Evolutionary conservation across 805 yeast species (phyloP).

Genomic region (Ogataea neopini): DNA sequence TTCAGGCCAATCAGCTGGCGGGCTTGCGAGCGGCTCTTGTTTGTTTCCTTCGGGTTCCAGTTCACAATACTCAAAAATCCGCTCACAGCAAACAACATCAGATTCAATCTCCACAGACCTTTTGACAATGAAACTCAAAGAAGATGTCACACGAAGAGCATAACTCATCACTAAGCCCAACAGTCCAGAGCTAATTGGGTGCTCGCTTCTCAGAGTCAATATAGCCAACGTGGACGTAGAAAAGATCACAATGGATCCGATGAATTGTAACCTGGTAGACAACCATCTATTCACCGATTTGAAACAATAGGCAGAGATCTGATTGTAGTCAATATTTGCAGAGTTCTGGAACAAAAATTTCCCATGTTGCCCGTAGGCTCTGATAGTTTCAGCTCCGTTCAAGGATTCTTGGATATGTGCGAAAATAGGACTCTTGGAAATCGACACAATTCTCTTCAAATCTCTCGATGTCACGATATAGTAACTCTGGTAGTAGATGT

Average conservation of each 20-base stretch:
- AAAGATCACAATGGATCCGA: slow-evolving; percentile 58
- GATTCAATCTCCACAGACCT: slow-evolving; percentile 64
- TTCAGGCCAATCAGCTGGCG: slow-evolving; percentile 54
- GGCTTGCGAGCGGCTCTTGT: slow-evolving; percentile 41
- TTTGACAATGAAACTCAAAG: slow-evolving; percentile 58
- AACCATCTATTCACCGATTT: slow-evolving; percentile 67
- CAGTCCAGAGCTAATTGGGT: slow-evolving; percentile 56
- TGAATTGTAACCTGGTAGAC: slow-evolving; percentile 57
- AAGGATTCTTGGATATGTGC: slow-evolving; percentile 83
- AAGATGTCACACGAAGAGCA: slow-evolving; percentile 55
- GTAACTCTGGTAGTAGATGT: slow-evolving; percentile 68
- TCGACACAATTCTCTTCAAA: slow-evolving; percentile 68
- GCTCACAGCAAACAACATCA: slow-evolving; percentile 79
- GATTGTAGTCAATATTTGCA: slow-evolving; percentile 49
- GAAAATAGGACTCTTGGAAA: slow-evolving; percentile 73
- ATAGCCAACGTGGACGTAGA: slow-evolving; percentile 50
- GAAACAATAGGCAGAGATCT: slow-evolving; percentile 48
- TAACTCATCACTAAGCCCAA: slow-evolving; percentile 67
- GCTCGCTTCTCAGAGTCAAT: slow-evolving; percentile 37
- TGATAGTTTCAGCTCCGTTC: slow-evolving; percentile 73
- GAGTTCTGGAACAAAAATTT: slow-evolving; percentile 61
- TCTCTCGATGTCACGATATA: slow-evolving; percentile 76
- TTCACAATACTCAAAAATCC: slow-evolving; percentile 85
- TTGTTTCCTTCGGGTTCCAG: slow-evolving; percentile 76
- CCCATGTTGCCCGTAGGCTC: slow-evolving; percentile 69